phyloP scores from a whole-genome alignment of 305 asterid species.

The Fraxinus ornus region DNA sequence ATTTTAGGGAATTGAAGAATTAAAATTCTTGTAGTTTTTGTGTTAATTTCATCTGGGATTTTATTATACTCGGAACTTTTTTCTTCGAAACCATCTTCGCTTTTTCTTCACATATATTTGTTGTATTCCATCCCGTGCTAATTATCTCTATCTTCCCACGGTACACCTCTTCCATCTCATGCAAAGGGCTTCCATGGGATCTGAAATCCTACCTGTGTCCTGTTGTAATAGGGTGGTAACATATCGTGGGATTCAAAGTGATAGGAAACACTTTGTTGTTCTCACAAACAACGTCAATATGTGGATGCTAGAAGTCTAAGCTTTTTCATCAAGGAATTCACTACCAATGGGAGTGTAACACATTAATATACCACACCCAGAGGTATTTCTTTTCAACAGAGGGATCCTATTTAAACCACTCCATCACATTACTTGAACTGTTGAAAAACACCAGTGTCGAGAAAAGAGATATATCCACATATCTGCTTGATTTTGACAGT shows the following conservation, averaged over 20 bases:
- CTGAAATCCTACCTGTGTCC: no score
- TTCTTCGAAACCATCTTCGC: background rate
- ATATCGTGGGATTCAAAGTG: background rate
- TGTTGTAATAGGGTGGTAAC: background rate
- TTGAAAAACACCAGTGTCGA: background rate
- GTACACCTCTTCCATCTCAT: no score
- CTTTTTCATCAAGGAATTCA: background rate
- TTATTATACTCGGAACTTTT: background rate
- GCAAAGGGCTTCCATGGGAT: no score
- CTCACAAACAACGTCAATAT: background rate
- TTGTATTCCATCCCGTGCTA: background rate
- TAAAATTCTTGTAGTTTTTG: background rate
- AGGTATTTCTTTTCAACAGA: no score
- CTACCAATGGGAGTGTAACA: background rate
- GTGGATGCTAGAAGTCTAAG: background rate
- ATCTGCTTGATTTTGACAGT: background rate
- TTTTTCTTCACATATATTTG: background rate
- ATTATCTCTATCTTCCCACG: no score
- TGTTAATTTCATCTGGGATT: background rate
- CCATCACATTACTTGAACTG: background rate
- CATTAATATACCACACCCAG: background rate
- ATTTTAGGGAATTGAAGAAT: background rate
- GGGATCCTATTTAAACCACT: no score
- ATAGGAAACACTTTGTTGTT: background rate
- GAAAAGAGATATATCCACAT: constrained; percentile 4